Evolutionary conservation across 208 protist genomes (phyloP).

Genomic region (Eutreptiella sp.): DNA sequence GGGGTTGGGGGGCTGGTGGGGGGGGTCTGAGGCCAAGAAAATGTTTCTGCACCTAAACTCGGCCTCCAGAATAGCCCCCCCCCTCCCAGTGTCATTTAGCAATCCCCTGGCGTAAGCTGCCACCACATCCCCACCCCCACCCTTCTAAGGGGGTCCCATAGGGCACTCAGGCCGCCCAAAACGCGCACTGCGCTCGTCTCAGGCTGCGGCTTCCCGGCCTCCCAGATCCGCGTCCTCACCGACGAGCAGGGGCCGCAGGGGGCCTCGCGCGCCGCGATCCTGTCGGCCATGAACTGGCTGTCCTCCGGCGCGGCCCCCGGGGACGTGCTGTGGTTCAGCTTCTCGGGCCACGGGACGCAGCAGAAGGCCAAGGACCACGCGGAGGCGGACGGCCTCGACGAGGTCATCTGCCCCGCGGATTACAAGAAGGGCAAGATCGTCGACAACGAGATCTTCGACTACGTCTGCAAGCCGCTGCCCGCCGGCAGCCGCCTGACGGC

Average conservation of each 20-base stretch:
- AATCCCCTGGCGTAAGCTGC: too few species aligned
- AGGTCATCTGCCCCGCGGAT: conserved; percentile 28
- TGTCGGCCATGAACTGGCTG: conserved; percentile 13
- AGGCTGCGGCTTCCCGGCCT: not conserved
- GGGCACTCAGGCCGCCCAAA: too few species aligned
- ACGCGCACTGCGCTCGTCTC: not conserved
- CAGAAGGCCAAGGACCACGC: conserved; percentile 17
- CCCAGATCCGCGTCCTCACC: conserved; percentile 5
- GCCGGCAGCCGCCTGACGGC: conserved; percentile 12
- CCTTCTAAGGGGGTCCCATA: too few species aligned
- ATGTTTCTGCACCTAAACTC: too few species aligned
- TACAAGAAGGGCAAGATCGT: conserved; percentile 9
- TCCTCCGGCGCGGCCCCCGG: not conserved
- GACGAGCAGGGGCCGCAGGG: not conserved
- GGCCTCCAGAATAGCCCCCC: too few species aligned
- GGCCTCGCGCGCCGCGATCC: conserved; percentile 7
- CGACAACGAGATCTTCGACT: conserved; percentile 15
- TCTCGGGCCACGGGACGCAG: conserved; percentile 28
- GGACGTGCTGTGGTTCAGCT: conserved; percentile 23
- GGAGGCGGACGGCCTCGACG: conserved; percentile 28
- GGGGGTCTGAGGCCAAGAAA: too few species aligned
- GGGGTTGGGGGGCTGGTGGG: too few species aligned
- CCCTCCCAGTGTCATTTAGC: too few species aligned
- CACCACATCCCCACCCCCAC: too few species aligned
- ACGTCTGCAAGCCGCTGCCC: conserved; percentile 6